phyloP scores from a whole-genome alignment of 306 rosid species.

The Neltuma alba region DNA sequence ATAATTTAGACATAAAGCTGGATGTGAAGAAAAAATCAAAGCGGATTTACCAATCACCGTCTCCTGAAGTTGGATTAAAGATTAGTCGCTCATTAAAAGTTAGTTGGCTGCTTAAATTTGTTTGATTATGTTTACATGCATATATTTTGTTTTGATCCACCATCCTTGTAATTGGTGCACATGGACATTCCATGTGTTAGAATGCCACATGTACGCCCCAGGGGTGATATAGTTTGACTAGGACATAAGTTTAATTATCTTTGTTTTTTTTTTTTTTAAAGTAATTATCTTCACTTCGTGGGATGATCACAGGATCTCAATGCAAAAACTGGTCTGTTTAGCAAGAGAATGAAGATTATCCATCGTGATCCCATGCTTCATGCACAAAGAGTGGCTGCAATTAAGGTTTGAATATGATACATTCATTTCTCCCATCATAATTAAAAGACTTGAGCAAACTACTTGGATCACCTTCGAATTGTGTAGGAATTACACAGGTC shows the following conservation, averaged over 20 bases:
- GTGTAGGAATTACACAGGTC: neutral
- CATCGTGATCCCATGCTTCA: conserved; percentile 85
- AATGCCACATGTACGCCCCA: neutral
- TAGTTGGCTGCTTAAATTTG: conserved; percentile 58
- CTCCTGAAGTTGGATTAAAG: conserved; percentile 93
- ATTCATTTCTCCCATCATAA: neutral
- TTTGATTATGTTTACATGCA: conserved; percentile 2
- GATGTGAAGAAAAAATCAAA: conserved; percentile 77
- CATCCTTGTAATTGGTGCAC: neutral
- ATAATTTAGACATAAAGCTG: conserved; percentile 80
- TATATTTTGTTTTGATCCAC: conserved; percentile 2
- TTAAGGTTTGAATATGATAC: conserved; percentile 59
- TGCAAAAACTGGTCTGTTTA: conserved; percentile 94
- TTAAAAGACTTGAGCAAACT: neutral
- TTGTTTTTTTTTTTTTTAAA: too few relatives aligned
- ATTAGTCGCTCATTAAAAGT: conserved; percentile 94
- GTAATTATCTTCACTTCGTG: conserved; percentile 77
- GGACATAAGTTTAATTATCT: conserved; percentile 61
- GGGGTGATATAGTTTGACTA: neutral
- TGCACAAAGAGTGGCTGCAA: conserved; percentile 95
- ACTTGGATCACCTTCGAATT: neutral
- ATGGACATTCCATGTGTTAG: neutral
- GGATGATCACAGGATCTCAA: conserved; percentile 95
- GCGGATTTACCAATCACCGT: conserved; percentile 85
- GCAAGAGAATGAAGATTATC: conserved; percentile 97